Evolutionary conservation across 805 yeast species (phyloP).

Genomic region (Debaryomyces hansenii): DNA sequence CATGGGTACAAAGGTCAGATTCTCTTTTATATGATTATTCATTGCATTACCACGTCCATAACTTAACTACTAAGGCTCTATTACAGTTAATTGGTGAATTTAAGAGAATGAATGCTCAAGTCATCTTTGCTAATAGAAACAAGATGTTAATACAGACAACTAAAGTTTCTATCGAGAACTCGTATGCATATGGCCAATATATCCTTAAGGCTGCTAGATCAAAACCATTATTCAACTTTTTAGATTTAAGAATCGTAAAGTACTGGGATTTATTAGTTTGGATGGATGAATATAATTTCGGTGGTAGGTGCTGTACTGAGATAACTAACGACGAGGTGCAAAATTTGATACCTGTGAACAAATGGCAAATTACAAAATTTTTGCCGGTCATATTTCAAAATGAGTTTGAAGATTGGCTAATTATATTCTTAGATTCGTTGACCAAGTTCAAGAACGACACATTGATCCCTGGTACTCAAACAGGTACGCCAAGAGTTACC

Average conservation of each 20-base stretch:
- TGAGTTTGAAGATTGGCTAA: constrained; percentile 88
- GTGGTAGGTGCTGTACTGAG: constrained; percentile 62
- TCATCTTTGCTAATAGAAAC: constrained; percentile 79
- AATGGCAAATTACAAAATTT: constrained; percentile 79
- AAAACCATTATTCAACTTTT: constrained; percentile 76
- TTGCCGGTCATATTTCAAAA: constrained; percentile 73
- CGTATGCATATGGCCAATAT: constrained; percentile 89
- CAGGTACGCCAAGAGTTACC: constrained; percentile 60
- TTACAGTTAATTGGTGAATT: constrained; percentile 81
- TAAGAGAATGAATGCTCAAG: constrained; percentile 71
- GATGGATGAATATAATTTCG: constrained; percentile 90
- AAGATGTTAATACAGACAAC: constrained; percentile 70
- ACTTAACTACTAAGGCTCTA: constrained; percentile 77
- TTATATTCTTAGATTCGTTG: constrained; percentile 70
- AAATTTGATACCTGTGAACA: constrained; percentile 48
- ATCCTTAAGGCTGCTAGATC: constrained; percentile 74
- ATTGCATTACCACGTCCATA: constrained; percentile 84
- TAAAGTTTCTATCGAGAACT: constrained; percentile 78
- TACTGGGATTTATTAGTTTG: constrained; percentile 94
- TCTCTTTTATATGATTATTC: constrained; percentile 76
- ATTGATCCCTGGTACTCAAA: constrained; percentile 34
- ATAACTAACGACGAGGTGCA: constrained; percentile 47
- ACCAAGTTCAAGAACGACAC: constrained; percentile 51
- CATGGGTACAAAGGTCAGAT: constrained; percentile 81
- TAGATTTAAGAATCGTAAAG: constrained; percentile 70